These are phyloP conservation scores for Cutaneotrichosporon sp. DNA, from an alignment of 1,284 basidiomycete genomes.

Conservation along the genomic window DNA sequence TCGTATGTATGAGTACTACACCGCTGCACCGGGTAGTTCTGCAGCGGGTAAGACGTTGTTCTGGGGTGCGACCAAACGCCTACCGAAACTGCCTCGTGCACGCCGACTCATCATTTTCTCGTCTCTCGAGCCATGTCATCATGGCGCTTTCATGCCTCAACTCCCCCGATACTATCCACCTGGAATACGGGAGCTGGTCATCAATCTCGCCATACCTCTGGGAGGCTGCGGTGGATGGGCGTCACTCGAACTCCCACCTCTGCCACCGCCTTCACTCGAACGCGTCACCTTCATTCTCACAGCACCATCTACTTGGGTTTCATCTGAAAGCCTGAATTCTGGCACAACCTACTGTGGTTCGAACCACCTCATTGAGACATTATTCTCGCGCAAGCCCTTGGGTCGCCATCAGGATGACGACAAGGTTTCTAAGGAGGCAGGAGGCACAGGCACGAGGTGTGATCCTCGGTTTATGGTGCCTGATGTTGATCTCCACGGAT, in stretches of 20 bases:
- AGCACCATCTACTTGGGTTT: too few relatives aligned
- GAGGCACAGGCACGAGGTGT: too few relatives aligned
- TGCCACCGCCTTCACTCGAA: not conserved
- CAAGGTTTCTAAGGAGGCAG: too few relatives aligned
- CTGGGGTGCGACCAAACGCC: not conserved
- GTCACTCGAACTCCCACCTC: not conserved
- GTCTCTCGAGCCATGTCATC: not conserved
- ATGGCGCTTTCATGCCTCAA: not conserved
- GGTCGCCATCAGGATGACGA: too few relatives aligned
- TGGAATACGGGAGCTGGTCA: not conserved
- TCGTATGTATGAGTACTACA: not conserved
- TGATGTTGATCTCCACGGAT: too few relatives aligned
- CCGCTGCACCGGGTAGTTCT: not conserved
- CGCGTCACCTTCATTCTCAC: not conserved
- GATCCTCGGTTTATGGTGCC: too few relatives aligned
- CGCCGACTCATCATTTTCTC: not conserved
- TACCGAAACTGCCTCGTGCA: not conserved
- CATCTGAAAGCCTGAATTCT: too few relatives aligned
- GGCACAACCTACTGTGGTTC: too few relatives aligned
- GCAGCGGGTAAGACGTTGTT: not conserved
- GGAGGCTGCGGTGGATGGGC: not conserved
- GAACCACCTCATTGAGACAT: too few relatives aligned
- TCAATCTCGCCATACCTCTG: not conserved
- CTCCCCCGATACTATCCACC: not conserved
- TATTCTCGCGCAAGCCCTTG: too few relatives aligned